These are phyloP conservation scores for Pleurostoma richardsiae DNA, from an alignment of 2,329 filamentous ascomycete species.

Conservation along the genomic window DNA sequence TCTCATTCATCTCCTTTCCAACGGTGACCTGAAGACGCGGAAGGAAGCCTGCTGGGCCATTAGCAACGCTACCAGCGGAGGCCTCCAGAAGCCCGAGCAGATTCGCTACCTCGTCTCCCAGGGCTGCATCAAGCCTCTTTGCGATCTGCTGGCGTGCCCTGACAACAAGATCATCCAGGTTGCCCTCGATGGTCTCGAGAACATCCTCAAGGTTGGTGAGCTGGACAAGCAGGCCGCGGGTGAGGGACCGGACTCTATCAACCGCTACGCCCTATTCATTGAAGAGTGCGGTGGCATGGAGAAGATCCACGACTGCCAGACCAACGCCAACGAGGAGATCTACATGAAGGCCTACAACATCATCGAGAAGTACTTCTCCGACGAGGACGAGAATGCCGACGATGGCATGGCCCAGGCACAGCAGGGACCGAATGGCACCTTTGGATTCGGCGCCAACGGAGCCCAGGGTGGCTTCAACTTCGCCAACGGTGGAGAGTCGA, in stretches of 20 bases:
- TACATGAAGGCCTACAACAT: slow-evolving; percentile 99
- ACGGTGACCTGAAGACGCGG: slow-evolving; percentile 97
- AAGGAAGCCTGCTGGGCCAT: slow-evolving; percentile 99
- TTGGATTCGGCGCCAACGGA: slow-evolving; percentile 69
- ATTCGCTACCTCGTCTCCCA: slow-evolving; percentile 91
- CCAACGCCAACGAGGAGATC: slow-evolving; percentile 99
- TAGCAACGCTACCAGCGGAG: slow-evolving; percentile 95
- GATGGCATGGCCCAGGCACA: slow-evolving; percentile 69
- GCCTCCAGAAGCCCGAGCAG: slow-evolving; percentile 97
- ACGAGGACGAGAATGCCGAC: slow-evolving; percentile 91
- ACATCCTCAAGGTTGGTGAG: slow-evolving; percentile 98
- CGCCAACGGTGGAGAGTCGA: slow-evolving; percentile 62
- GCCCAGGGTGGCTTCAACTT: slow-evolving; percentile 86
- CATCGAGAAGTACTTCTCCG: slow-evolving; percentile 99
- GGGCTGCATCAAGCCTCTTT: slow-evolving; percentile 96
- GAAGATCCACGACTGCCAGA: slow-evolving; percentile 99
- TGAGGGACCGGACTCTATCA: slow-evolving; percentile 73
- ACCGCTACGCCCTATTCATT: slow-evolving; percentile 96
- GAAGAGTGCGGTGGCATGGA: slow-evolving; percentile 99
- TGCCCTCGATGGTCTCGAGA: slow-evolving; percentile 94
- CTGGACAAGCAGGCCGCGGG: slow-evolving; percentile 91
- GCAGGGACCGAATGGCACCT: slow-evolving; percentile 66
- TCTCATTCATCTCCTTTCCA: slow-evolving; percentile 90
- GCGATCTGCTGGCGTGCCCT: slow-evolving; percentile 89
- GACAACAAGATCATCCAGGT: slow-evolving; percentile 99